Evolutionary conservation across 1,284 basidiomycete species (phyloP), one percentile per base, ranked within the genome.

Genomic region (Tylopilus orsonianus): DNA sequence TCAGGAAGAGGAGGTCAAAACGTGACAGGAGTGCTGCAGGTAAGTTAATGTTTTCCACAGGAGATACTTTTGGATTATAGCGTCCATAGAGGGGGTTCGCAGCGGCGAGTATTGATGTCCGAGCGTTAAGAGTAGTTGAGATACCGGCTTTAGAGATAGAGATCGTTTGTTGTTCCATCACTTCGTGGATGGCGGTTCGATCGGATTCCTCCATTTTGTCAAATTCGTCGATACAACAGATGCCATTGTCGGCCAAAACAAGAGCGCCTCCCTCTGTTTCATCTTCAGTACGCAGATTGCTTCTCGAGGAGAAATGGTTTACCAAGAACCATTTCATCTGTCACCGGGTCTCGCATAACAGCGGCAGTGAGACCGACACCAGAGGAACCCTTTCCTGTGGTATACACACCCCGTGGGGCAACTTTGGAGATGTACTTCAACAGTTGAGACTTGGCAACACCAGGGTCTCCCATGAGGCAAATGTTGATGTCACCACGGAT

Each of bases 101-200:
- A 8, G 97, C 97, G 1, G 97, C 97, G 9, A 99, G 84, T 61
- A 99, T 93, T 8, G 97, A 98, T 0, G 96, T 97, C 33, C 97
- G 85, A n/a, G 97, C 97, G 63, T 99, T 99, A 32, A 99, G 78
- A 0, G 97, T 99, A 0, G 97, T 99, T 0, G 94, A 97, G 68
- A 99, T 99, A 18, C 97, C 97, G 2, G 97, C 97, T 73, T 99
- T 99, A 37, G 94, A 95, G 58, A 99, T 99, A 3, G 93, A 97
- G 55, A 99, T 99, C 2, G 97, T 99, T 71, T 99, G 96, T 66
- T 99, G 96, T 70, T 99, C 96, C 97, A 99, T 99, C 48, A 99
- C 97, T 79, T 99, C 97, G 75, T 99, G 97, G 55, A 99, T 99
- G 12, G 97, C 93, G 0, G 97, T 99, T 53, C 97, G 81, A 69